Percentiles rank a stretch among this genome's conserved stretches.
These are phyloP conservation scores for Torrubiella hemipterigena DNA, from an alignment of 2,329 filamentous ascomycete species.

Conservation along the genomic window DNA sequence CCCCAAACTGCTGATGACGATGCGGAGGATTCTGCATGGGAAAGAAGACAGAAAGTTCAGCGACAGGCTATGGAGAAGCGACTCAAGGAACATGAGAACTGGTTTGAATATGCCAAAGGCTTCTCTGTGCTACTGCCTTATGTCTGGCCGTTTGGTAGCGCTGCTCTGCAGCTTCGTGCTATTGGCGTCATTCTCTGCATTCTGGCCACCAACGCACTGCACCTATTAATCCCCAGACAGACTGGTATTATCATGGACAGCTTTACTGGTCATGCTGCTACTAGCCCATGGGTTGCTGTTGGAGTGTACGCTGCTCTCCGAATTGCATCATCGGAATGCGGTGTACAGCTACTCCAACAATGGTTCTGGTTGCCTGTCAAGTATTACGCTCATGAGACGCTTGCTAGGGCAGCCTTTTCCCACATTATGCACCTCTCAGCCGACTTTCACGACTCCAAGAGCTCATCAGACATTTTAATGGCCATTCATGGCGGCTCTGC, in stretches of 20 bases:
- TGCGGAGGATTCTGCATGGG: slow-evolving; percentile 40
- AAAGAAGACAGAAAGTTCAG: slow-evolving; percentile 37
- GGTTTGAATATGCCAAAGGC: slow-evolving; percentile 63
- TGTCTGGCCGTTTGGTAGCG: slow-evolving; percentile 61
- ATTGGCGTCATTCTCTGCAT: slow-evolving; percentile 56
- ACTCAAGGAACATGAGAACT: slow-evolving; percentile 62
- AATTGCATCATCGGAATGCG: slow-evolving; percentile 41
- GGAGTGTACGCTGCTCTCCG: slow-evolving; percentile 37
- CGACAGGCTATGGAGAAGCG: slow-evolving; percentile 53
- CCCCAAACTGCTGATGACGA: slow-evolving; percentile 19
- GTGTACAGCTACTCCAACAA: slow-evolving; percentile 38
- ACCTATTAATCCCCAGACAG: slow-evolving; percentile 69
- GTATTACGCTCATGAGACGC: slow-evolving; percentile 40
- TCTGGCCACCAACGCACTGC: slow-evolving; percentile 58
- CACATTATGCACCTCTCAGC: slow-evolving; percentile 49
- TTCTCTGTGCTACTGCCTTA: slow-evolving; percentile 71
- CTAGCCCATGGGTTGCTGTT: slow-evolving; percentile 40
- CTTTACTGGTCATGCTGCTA: slow-evolving; percentile 37
- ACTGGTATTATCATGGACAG: slow-evolving; percentile 68
- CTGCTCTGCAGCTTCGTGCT: slow-evolving; percentile 54
- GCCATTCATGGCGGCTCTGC: slow-evolving; percentile 42
- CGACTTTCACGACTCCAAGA: slow-evolving; percentile 50
- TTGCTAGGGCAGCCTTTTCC: slow-evolving; percentile 43
- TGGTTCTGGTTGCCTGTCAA: slow-evolving; percentile 48
- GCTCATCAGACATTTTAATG: slow-evolving; percentile 44